Percentiles rank a stretch among this genome's conserved stretches.
phyloP scores from a whole-genome alignment of 1,284 basidiomycete genomes.

The Ganoderma resinaceum region DNA sequence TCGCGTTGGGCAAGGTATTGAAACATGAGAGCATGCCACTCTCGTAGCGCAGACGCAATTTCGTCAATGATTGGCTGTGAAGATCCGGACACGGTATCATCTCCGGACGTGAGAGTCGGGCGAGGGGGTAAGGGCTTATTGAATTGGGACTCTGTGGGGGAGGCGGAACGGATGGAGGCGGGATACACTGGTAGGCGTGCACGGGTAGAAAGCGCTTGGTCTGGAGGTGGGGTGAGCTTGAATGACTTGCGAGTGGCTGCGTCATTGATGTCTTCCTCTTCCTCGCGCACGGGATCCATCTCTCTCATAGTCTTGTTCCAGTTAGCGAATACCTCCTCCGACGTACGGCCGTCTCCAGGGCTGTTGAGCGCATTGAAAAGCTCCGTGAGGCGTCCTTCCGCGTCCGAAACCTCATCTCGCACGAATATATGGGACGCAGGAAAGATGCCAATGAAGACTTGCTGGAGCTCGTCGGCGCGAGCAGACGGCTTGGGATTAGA shows the following conservation, averaged over 20 bases:
- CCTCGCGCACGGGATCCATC: constrained; percentile 76
- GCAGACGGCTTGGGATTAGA: constrained; percentile 53
- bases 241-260: constrained; percentile 59
- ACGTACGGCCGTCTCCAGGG: constrained; percentile 40
- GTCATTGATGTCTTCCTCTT: constrained; percentile 65
- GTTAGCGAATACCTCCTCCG: constrained; percentile 47
- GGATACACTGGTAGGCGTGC: constrained; percentile 75
- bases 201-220: constrained; percentile 73
- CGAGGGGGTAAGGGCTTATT: constrained; percentile 89
- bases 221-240: constrained; percentile 74
- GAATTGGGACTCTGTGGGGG: constrained; percentile 62
- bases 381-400: constrained; percentile 84
- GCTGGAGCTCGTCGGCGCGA: constrained; percentile 76
- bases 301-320: constrained; percentile 49
- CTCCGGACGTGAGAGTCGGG: constrained; percentile 91
- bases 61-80: constrained; percentile 95
- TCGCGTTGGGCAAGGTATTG: constrained; percentile 89
- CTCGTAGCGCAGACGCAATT: constrained; percentile 93
- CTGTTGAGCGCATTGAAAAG: constrained; percentile 60
- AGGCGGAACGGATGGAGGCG: constrained; percentile 69
- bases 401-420: constrained; percentile 89
- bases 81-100: constrained; percentile 86
- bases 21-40: constrained; percentile 95
- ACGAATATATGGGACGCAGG: constrained; percentile 91
- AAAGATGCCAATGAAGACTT: constrained; percentile 96